Conservation (phyloP, 1,139 yeast genomes). For the Yamadazyma triangularis region DNA sequence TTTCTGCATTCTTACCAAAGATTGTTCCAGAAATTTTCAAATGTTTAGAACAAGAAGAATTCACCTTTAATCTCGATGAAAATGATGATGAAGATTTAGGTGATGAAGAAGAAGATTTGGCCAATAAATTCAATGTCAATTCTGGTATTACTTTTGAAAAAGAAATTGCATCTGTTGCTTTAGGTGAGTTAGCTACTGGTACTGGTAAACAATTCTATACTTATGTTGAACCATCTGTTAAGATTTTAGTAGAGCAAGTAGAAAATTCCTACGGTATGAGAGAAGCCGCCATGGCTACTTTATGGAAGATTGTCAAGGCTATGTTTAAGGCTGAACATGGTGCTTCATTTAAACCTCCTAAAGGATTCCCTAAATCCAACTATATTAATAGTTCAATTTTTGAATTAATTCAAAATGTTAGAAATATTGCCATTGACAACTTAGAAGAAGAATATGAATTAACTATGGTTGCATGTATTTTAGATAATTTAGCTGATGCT, state of each 20-base stretch:
- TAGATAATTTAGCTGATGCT: conserved; percentile 72
- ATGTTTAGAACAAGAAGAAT: conserved; percentile 81
- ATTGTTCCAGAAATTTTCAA: conserved; percentile 80
- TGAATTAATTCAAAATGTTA: conserved; percentile 59
- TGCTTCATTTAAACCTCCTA: conserved; percentile 53
- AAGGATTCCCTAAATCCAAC: conserved; percentile 66
- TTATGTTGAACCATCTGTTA: conserved; percentile 69
- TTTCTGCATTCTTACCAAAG: conserved; percentile 78
- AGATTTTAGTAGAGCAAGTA: conserved; percentile 64
- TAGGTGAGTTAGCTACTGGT: conserved; percentile 84
- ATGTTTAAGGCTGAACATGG: conserved; percentile 57
- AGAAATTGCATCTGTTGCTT: conserved; percentile 93
- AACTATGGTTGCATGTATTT: conserved; percentile 72
- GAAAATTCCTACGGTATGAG: conserved; percentile 90
- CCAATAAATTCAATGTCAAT: conserved; percentile 75
- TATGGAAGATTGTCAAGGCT: conserved; percentile 81
- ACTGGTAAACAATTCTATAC: conserved; percentile 77
- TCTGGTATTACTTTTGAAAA: conserved; percentile 95
- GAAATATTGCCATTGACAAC: conserved; percentile 58
- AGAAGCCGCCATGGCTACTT: conserved; percentile 75
- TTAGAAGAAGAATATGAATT: conserved; percentile 79
- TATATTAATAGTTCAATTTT: conserved; percentile 57
- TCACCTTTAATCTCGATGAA: conserved; percentile 47
- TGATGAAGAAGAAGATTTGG: conserved; percentile 50
- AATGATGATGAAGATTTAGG: conserved; percentile 34